Conservation (phyloP, 306 rosid genomes). For the Sphenostylis stenocarpa region DNA sequence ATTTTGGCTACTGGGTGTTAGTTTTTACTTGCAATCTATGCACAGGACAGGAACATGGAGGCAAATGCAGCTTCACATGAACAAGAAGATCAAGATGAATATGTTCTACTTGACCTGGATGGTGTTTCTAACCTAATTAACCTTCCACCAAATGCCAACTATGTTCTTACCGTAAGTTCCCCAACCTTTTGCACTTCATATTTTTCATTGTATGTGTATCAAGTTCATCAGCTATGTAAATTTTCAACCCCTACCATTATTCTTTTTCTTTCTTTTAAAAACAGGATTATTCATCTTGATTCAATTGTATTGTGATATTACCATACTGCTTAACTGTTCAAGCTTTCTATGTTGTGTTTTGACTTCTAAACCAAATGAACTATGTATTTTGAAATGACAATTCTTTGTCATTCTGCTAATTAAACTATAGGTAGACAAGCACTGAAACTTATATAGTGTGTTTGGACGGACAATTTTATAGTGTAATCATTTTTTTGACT, state of each 20-base stretch:
- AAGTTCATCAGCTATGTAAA: neutral
- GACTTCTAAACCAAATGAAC: too few relatives aligned
- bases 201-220: neutral
- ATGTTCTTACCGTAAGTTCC: constrained; percentile 64
- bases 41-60: constrained; percentile 60
- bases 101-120: constrained; percentile 70
- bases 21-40: neutral
- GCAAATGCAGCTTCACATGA: constrained; percentile 27
- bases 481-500: too few relatives aligned
- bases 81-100: constrained; percentile 59
- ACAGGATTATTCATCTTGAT: too few relatives aligned
- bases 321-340: too few relatives aligned
- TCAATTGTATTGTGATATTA: too few relatives aligned
- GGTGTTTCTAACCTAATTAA: constrained; percentile 50
- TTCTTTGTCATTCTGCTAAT: too few relatives aligned
- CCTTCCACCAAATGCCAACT: constrained; percentile 69
- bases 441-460: too few relatives aligned
- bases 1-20: neutral
- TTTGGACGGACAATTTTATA: too few relatives aligned
- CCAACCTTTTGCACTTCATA: neutral
- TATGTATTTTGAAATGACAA: too few relatives aligned
- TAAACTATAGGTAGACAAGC: too few relatives aligned
- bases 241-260: neutral
- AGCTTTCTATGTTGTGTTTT: too few relatives aligned
- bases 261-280: neutral